Conservation (phyloP, 164 flowering plant genomes). For the Cinnamomum micranthum region DNA sequence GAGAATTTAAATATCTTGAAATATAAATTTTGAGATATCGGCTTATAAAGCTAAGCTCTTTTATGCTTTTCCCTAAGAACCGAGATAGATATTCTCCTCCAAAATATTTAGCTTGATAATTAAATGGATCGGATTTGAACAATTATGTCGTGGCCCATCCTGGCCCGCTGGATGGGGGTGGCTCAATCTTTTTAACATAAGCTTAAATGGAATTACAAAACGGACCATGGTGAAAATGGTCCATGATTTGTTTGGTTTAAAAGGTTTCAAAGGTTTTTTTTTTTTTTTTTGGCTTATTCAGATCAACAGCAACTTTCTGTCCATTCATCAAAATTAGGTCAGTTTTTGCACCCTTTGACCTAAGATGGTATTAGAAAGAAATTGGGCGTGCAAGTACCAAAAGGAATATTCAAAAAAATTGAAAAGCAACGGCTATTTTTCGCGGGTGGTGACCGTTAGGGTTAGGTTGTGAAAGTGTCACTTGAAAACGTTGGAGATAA, state of each 20-base stretch:
- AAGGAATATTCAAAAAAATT: constrained; percentile 46
- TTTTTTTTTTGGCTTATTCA: neutral
- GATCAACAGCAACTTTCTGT: constrained; percentile 4
- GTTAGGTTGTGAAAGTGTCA: constrained; percentile 22
- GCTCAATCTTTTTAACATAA: no score
- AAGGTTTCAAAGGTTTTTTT: constrained; percentile 6
- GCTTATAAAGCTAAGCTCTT: no score
- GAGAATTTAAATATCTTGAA: no score
- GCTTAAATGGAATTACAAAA: neutral
- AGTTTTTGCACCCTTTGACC: constrained; percentile 23
- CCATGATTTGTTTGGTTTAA: neutral
- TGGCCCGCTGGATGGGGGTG: no score
- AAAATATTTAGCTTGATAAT: no score
- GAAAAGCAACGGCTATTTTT: constrained; percentile 37
- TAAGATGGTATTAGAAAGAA: neutral
- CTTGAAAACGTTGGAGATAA: constrained; percentile 18
- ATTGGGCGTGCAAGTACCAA: constrained; percentile 30
- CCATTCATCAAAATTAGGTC: constrained; percentile 7
- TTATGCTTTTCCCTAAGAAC: no score
- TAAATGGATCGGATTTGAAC: no score
- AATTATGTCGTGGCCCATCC: no score
- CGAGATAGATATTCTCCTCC: no score
- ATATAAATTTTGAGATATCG: no score
- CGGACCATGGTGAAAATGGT: neutral
- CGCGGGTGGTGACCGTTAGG: constrained; percentile 18